Base-by-base conservation (phyloP, 1,284 basidiomycete species). In the Tilletia caries region DNA sequence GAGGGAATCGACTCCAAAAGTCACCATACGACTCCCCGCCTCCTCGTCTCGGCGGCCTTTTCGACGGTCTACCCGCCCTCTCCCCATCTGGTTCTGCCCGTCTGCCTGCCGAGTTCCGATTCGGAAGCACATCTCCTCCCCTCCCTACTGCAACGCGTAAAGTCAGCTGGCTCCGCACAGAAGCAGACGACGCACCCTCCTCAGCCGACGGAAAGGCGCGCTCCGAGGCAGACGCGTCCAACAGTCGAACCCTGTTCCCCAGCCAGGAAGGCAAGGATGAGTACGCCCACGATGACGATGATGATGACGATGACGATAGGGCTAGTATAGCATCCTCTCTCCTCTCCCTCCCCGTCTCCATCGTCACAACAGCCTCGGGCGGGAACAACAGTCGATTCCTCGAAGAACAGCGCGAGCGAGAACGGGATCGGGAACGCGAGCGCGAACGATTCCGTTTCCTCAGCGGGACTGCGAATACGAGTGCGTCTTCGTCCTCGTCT, bases 311-410 rank as follows among this genome's bases (percentile, higher is more conserved):
- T 18, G 58, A 62, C 20, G 58, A 62, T 23, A 27, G 58, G 15
- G 58, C 58, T 20, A 62, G 58, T 34, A 62, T 62, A 10, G 58
- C 58, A 20, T 62, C 58, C 6, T 62, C 58, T 29, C n/a, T 62
- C 13, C 58, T 62, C 32, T 62, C 58, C 18, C 58, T 62, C 13
- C 58, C 58, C 58, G 58, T 62, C 8, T 62, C 58, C 29, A 34
- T 62, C 29, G 58, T 62, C 58, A 62, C 58, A 8, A 62, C 58
- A 12, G 58, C 58, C 15, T 62, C 58, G 13, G 58, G 58, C 10
- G 58, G 58, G 33, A 62, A 62, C 58, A 62, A 62, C 58, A 62
- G 58, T 29, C 58, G 58, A 25, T 62, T 62, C 58, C 58, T 62
- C 29, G 58, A 62, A 37, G 58, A 62, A 37, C 54, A 58, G 29